Percentiles rank a stretch among this genome's conserved stretches.
Conservation (phyloP, 2,329 filamentous ascomycete species). For the Alternaria sp. region DNA sequence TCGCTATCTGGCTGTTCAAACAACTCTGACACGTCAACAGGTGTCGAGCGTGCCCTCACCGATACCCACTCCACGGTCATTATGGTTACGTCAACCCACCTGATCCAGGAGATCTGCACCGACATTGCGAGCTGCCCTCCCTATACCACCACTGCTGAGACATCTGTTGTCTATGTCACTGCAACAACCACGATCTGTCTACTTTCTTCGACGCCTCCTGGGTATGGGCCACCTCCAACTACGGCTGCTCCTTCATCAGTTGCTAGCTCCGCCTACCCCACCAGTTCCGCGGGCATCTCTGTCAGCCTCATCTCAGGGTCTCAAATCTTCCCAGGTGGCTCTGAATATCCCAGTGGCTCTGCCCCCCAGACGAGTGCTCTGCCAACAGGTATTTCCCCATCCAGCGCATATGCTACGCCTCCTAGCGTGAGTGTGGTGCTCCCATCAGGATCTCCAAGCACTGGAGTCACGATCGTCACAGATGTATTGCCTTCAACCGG, state of each 20-base stretch:
- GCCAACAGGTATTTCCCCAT: slow-evolving; percentile 1
- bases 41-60: slow-evolving; percentile 15
- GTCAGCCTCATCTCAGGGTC: slow-evolving; percentile 14
- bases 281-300: neutral
- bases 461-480: slow-evolving; percentile 1
- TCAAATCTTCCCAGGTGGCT: neutral
- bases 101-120: slow-evolving; percentile 50
- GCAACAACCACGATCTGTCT: slow-evolving; percentile 54
- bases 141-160: slow-evolving; percentile 45
- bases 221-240: slow-evolving; percentile 11
- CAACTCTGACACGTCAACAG: slow-evolving; percentile 18
- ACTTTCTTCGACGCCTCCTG: slow-evolving; percentile 23
- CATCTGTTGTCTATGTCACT: slow-evolving; percentile 45
- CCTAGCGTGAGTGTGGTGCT: neutral
- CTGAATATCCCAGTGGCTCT: slow-evolving; percentile 5
- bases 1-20: neutral
- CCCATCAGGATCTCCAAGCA: neutral
- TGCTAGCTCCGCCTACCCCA: slow-evolving; percentile 13
- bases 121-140: slow-evolving; percentile 46
- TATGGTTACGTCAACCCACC: slow-evolving; percentile 49
- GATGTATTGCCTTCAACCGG: neutral
- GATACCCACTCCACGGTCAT: slow-evolving; percentile 47
- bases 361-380: slow-evolving; percentile 14
- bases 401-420: neutral
- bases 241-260: slow-evolving; percentile 8